Base-by-base conservation (phyloP, 192 early-diverging fungal species). In the Linnemannia schmuckeri region DNA sequence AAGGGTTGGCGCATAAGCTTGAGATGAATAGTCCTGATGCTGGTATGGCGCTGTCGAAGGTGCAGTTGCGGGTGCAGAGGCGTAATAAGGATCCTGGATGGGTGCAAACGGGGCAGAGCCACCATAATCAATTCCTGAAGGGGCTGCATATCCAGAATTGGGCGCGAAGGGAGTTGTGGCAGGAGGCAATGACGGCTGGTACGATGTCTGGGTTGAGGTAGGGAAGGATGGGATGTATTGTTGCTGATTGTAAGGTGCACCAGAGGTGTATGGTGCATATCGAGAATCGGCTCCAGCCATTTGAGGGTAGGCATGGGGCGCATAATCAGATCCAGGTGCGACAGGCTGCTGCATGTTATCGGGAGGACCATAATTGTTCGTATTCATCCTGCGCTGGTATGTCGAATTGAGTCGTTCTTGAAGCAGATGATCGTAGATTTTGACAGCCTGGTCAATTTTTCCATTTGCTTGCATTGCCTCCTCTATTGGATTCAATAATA, bases 361-460 rank as follows among this genome's bases (percentile, higher is more conserved):
- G 27, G 80, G 74, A 41, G 75, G 73, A 57, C 71, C 70, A 38
- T 83, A 88, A 40, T 20, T 76, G 74, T 80, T 77, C 74, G 77
- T 71, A 42, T 70, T 73, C 68, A 84, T 79, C 33, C 82, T 55
- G 20, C 69, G 76, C 35, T 76, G 57, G 70, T 86, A 90, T 15
- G 88, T 76, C 37, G 66, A 75, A 6, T 88, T 88, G 74, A 96
- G 88, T 40, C 93, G 90, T 86, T 95, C 95, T 75, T 97, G 95
- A 74, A 99, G 85, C 66, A 99, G 84, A 70, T 93, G 93, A 87
- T 99, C 98, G 74, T 99, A 99, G 35, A 95, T 92, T 82, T 93
- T 95, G 22, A 96, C 91, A 30, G 96, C 97, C 27, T 92, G 92
- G 41, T 94, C 89, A 37, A 99, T 91, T 79, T 97, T 96, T 66